Conservation (phyloP, 768 basidiomycete genomes). For the Suillus subalutaceus region DNA sequence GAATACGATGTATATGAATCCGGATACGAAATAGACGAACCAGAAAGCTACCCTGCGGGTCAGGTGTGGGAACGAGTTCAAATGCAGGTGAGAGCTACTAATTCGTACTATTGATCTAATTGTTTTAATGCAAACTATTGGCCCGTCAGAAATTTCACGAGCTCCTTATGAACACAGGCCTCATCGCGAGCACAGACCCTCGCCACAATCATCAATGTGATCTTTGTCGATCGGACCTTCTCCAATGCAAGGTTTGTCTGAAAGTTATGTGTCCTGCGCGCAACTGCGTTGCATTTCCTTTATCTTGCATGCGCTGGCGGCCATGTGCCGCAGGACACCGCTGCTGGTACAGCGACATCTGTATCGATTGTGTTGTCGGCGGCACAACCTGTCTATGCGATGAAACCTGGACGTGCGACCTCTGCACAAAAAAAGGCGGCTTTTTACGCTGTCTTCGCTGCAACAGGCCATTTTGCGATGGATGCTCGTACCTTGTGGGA, state of each 20-base stretch:
- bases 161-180: not conserved
- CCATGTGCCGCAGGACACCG: not conserved
- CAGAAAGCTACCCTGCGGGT: not conserved
- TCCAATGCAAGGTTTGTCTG: not conserved
- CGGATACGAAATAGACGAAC: not conserved
- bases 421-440: not conserved
- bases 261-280: not conserved
- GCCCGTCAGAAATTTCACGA: not conserved
- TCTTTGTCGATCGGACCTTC: not conserved
- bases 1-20: not conserved
- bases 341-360: not conserved
- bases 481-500: not conserved
- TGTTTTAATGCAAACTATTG: not conserved
- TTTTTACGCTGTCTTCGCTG: not conserved
- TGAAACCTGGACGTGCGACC: not conserved
- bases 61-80: slow-evolving; percentile 5
- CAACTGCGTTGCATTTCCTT: not conserved
- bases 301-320: not conserved
- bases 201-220: not conserved
- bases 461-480: not conserved
- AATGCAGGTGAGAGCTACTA: not conserved
- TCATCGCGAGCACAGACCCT: not conserved
- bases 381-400: not conserved
- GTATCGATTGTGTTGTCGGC: not conserved
- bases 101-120: not conserved